A percentile compares a stretch with the other conserved stretches of the same genome.
Evolutionary conservation across 495 filamentous ascomycete species (phyloP).

Genomic region (Podospora bellae-mahoneyi): DNA sequence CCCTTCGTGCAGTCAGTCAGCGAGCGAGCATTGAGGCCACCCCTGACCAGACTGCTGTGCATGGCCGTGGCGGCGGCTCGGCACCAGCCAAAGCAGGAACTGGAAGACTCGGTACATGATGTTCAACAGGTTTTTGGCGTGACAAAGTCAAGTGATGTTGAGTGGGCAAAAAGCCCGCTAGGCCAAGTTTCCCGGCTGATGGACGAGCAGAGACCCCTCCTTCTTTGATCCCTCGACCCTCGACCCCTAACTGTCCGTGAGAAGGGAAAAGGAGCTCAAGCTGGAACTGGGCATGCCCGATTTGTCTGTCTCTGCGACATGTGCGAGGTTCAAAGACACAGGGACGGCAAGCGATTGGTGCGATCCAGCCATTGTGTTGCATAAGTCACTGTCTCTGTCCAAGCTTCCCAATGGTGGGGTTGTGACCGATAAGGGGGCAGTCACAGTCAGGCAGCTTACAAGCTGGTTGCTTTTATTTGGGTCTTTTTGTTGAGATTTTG

Average conservation of each 20-base stretch:
- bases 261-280: neutral
- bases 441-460: neutral
- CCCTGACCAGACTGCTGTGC: neutral
- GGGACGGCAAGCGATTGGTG: constrained; percentile 18
- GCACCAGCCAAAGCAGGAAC: constrained; percentile 1
- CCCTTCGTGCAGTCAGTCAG: neutral
- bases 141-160: neutral
- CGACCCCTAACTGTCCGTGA: neutral
- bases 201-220: too few species aligned
- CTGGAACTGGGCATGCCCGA: constrained; percentile 1
- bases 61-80: constrained; percentile 2
- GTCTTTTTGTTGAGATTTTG: neutral
- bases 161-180: neutral
- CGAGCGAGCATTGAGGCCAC: neutral
- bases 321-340: neutral
- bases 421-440: neutral
- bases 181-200: neutral
- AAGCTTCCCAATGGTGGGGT: neutral
- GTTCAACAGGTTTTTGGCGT: neutral
- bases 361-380: constrained; percentile 17
- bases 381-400: constrained; percentile 17
- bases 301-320: neutral
- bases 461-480: neutral
- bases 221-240: neutral
- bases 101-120: neutral